Base-by-base conservation (phyloP, 495 filamentous ascomycete species). In the Cryomyces antarcticus region DNA sequence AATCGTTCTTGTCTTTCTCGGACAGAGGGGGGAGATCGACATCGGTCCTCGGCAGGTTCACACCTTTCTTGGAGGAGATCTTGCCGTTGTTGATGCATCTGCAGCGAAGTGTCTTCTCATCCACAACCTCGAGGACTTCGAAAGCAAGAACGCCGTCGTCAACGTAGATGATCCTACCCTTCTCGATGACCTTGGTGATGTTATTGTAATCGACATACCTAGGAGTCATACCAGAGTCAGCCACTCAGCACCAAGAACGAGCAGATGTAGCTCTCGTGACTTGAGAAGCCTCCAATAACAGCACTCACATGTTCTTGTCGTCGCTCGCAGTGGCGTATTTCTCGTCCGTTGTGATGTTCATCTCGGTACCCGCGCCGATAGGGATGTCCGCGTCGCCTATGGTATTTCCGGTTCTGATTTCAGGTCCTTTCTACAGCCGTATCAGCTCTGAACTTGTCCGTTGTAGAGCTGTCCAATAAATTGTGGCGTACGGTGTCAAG, bases 201-300 rank as follows among this genome's bases (percentile, higher is more conserved):
- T 97, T 97, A 77, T 87, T 88, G 67, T 97, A 97, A 69, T 97
- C 89, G 54, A 97, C 81, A 52, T 85, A 93, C 85, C 86, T 94
- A 47, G 39, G 43, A 28, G 2, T 5, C 1, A 28, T 10, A 13
- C 11, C 11, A 41, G 12, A 48, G 39, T 38, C 12, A 35, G 17
- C 4, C 40, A 2, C 10, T 24, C 17, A 24, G 17, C 17, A 24
- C 17, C 17, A 2, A 24, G 17, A 24, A 24, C 17, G 17, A 24
- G 17, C 17, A 2, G 17, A 24, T 2, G 17, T 24, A 24, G 17
- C 17, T 24, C 17, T 24, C 17, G 17, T 24, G 2, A 5, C 28
- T 9, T 41, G 29, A 24, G 17, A 24, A 24, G 17, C 17, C 17
- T 24, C 17, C 17, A 24, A 24, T 2, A 24, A 24, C 41, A 5